These are phyloP conservation scores for Chaetomium tenue DNA, from an alignment of 495 filamentous ascomycete genomes.

Conservation along the genomic window DNA sequence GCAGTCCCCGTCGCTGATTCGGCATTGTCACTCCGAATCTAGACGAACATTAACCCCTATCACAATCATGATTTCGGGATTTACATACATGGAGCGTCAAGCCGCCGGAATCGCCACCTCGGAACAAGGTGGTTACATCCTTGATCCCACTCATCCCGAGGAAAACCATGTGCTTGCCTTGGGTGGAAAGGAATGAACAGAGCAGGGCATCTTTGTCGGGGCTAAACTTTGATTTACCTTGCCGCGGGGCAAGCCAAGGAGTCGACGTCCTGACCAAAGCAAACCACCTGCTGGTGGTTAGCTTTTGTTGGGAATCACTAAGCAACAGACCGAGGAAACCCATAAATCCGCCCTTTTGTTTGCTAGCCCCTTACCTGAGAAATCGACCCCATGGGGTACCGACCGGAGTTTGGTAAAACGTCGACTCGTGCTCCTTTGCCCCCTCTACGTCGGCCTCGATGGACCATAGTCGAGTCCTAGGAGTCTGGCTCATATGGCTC, in stretches of 20 bases:
- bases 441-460: slow-evolving; percentile 55
- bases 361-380: slow-evolving; percentile 35
- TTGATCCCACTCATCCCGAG: slow-evolving; percentile 76
- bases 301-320: background rate
- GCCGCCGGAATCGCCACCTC: slow-evolving; percentile 51
- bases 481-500: slow-evolving; percentile 61
- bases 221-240: slow-evolving; percentile 64
- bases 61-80: too few relatives aligned
- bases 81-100: background rate
- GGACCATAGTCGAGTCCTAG: slow-evolving; percentile 69
- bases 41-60: background rate
- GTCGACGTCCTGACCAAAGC: slow-evolving; percentile 73
- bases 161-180: slow-evolving; percentile 78
- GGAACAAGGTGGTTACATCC: slow-evolving; percentile 68
- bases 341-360: background rate
- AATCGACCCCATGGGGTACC: slow-evolving; percentile 59
- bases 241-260: slow-evolving; percentile 85
- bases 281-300: slow-evolving; percentile 60
- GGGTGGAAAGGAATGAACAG: slow-evolving; percentile 71
- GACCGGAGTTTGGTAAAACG: slow-evolving; percentile 55
- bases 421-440: slow-evolving; percentile 56
- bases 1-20: slow-evolving; percentile 56
- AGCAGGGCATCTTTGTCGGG: slow-evolving; percentile 77
- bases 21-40: slow-evolving; percentile 63
- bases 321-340: background rate